A percentile compares a stretch with the other conserved stretches of the same genome.
Conservation (phyloP, 2,329 filamentous ascomycete species). For the Cadophora malorum region DNA sequence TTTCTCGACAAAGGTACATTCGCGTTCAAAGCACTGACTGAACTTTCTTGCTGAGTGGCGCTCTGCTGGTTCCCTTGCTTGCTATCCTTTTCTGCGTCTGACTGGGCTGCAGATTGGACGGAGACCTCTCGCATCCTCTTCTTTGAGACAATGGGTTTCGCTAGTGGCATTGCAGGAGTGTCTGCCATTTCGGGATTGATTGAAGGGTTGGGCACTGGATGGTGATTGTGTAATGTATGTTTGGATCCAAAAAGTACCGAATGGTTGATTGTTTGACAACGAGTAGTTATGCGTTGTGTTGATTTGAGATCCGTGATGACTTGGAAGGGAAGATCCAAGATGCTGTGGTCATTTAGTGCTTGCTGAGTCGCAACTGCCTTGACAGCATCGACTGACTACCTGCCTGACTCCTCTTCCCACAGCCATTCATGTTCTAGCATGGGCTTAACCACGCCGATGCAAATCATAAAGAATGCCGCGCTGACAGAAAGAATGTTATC, state of each 20-base stretch:
- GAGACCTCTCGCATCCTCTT: slow-evolving; percentile 5
- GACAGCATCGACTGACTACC: neutral
- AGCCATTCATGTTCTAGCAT: neutral
- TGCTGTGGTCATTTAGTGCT: neutral
- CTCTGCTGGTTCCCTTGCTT: neutral
- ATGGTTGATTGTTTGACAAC: neutral
- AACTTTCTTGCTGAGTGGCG: neutral
- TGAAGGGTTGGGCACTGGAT: neutral
- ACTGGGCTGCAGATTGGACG: neutral
- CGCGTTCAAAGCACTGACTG: neutral
- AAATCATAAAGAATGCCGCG: neutral
- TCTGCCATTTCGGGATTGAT: neutral
- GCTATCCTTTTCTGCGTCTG: neutral
- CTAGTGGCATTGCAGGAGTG: neutral
- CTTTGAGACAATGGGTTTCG: neutral
- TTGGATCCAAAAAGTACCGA: slow-evolving; percentile 14
- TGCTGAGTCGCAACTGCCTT: slow-evolving; percentile 1
- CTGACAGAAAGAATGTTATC: neutral
- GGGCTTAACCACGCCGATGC: neutral
- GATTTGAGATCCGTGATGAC: slow-evolving; percentile 1
- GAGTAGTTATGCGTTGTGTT: neutral
- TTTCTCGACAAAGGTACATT: slow-evolving; percentile 7
- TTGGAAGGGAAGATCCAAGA: neutral
- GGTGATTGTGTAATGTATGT: neutral
- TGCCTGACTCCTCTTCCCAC: neutral